phyloP scores from a whole-genome alignment of 306 rosid species.

The Gastrolobium villosum region DNA sequence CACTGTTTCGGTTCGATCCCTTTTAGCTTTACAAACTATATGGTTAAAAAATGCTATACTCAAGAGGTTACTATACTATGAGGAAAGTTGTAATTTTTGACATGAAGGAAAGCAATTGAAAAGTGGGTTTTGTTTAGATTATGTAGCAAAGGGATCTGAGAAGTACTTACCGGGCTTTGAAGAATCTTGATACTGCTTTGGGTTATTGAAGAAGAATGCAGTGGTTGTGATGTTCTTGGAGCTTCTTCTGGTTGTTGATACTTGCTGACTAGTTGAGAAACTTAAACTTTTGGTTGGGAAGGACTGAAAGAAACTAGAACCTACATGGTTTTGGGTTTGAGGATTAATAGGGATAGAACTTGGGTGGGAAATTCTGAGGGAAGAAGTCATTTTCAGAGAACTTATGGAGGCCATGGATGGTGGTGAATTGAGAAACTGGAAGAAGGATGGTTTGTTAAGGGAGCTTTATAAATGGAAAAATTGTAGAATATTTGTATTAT shows the following conservation, averaged over 20 bases:
- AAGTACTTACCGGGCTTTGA: slow-evolving; percentile 59
- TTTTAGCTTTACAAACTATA: not conserved
- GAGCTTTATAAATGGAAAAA: slow-evolving; percentile 34
- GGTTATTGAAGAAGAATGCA: slow-evolving; percentile 66
- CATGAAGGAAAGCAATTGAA: not conserved
- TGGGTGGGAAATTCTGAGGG: slow-evolving; percentile 47
- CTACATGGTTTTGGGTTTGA: slow-evolving; percentile 55
- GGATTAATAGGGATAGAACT: slow-evolving; percentile 34
- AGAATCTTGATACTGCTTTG: slow-evolving; percentile 48
- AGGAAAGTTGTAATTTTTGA: slow-evolving; percentile 2
- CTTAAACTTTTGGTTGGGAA: slow-evolving; percentile 40
- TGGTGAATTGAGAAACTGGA: not conserved
- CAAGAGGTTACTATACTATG: not conserved
- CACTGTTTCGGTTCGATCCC: no score
- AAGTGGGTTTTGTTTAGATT: not conserved
- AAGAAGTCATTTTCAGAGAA: slow-evolving; percentile 57
- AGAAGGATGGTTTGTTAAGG: slow-evolving; percentile 4
- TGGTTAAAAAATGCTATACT: slow-evolving; percentile 23
- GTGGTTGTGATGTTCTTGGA: slow-evolving; percentile 53
- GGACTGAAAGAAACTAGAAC: slow-evolving; percentile 53
- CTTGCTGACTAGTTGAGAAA: slow-evolving; percentile 43
- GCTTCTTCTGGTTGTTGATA: slow-evolving; percentile 36
- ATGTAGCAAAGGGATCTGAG: slow-evolving; percentile 6
- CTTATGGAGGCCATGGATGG: slow-evolving; percentile 67
- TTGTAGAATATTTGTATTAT: slow-evolving; percentile 8